A percentile compares a stretch with the other conserved stretches of the same genome.
Evolutionary conservation across 306 rosid species (phyloP).

Genomic region (Nissolia schottii): DNA sequence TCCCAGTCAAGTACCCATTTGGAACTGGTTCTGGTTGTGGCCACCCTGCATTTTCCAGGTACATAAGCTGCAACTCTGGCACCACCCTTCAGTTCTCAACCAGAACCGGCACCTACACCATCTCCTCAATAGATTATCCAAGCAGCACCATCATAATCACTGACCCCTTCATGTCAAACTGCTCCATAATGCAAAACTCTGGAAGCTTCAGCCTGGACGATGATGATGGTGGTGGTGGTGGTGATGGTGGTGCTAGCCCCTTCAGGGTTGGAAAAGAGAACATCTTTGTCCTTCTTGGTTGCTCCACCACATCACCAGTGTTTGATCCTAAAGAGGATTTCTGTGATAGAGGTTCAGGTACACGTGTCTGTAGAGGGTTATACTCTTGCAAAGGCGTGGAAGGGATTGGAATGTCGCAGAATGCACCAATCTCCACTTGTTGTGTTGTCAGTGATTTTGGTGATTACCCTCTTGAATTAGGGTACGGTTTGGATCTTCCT

Average conservation of each 20-base stretch:
- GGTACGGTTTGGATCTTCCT: conserved; percentile 45
- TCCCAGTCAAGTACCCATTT: conserved; percentile 47
- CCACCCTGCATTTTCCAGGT: conserved; percentile 46
- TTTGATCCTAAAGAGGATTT: conserved; percentile 37
- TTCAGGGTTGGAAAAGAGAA: conserved; percentile 33
- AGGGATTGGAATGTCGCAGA: conserved; percentile 34
- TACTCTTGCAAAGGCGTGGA: conserved; percentile 45
- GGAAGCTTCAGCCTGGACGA: conserved; percentile 51
- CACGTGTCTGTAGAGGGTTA: conserved; percentile 38
- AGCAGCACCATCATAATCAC: conserved; percentile 33
- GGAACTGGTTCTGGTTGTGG: conserved; percentile 56
- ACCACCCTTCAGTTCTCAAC: conserved; percentile 42
- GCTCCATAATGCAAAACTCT: conserved; percentile 49
- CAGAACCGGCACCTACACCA: conserved; percentile 41
- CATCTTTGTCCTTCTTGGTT: conserved; percentile 48
- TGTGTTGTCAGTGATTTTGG: conserved; percentile 53
- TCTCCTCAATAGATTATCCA: conserved; percentile 49
- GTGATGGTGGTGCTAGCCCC: conserved; percentile 34
- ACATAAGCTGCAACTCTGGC: conserved; percentile 38
- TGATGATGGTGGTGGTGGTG: no score
- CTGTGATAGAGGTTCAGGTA: conserved; percentile 42
- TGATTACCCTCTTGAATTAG: conserved; percentile 9
- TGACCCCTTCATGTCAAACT: conserved; percentile 54
- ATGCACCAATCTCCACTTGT: conserved; percentile 41
- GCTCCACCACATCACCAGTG: conserved; percentile 52